Evolutionary conservation across 2,329 filamentous ascomycete genomes (phyloP), one percentile per base, ranked within the genome.

Genomic region (Exophiala mesophila): DNA sequence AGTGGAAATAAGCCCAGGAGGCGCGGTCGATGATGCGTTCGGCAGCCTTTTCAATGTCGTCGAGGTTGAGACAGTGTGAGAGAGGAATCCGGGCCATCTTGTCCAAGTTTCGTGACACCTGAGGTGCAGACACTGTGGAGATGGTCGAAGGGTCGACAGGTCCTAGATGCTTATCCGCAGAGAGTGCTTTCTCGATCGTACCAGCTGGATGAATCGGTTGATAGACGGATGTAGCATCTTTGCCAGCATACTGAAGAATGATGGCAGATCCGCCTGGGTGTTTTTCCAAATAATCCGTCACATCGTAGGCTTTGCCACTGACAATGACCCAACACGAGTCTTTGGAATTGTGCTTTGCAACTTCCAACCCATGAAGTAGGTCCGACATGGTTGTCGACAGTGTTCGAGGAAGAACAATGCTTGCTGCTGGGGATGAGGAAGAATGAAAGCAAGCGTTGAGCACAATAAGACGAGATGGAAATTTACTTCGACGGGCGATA

Each of bases 231-330:
- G 49, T 53, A 5, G 88, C 87, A 71, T 95, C 74, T 28, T 64
- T 65, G 51, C 88, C 88, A 24, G 83, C 85, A 58, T 90, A 84
- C 57, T 88, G 79, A 77, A 92, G 88, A 54, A 95, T 70, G 61
- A 94, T 90, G 76, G 92, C 92, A 41, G 82, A 74, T 52, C 88
- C 88, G 58, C 88, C 89, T 12, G 88, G 88, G 67, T 94, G 87
- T 69, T 94, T 85, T 45, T 89, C 82, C 42, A 88, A 72, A 67
- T 95, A 94, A 45, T 78, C 77, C 41, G 83, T 82, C 57, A 94
- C 73, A 61, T 89, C 82, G 69, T 88, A 96, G 42, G 95, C 88
- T 50, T 72, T 73, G 55, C 73, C 75, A 63, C 95, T 88, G 56
- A 94, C 77, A 57, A 95, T 88, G 59, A 95, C 92, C 62, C 95